Evolutionary conservation across 192 early-diverging fungal species (phyloP), one percentile per base, ranked within the genome.

Genomic region (Backusella parvicylindrica): DNA sequence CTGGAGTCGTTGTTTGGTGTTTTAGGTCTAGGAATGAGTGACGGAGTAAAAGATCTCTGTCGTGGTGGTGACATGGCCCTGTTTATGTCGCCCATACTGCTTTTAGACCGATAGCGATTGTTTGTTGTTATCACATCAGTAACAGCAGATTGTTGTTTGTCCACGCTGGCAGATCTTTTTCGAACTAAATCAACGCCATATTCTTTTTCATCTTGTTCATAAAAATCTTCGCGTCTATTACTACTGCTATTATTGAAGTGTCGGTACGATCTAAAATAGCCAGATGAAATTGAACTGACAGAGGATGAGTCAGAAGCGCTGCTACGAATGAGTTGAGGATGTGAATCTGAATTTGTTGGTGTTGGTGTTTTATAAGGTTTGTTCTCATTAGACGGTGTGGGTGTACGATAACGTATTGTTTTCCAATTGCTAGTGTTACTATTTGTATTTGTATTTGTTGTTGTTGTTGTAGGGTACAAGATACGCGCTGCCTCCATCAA

Each of bases 11-110:
- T 28, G 16, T 65, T 53, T 26, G 80, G 80, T 0, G 81, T 82
- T 36, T 76, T 82, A 9, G 81, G 74, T 41, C 81, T 32, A 9
- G 81, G 81, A 47, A 82, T 82, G 47, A 82, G 30, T 15, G 81
- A 82, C 16, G 81, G 81, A 7, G 79, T 81, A 28, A 43, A 72
- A n/a, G 71, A 68, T 26, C 75, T 65, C 2, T 65, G 71, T 12
- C 35, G 21, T 32, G 77, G 65, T 47, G 77, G 43, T 56, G 76
- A 64, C 26, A 70, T 30, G 2, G 32, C 64, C 5, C 77, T 64
- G 15, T 49, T 63, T 47, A 41, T 32, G 12, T 43, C 5, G 6
- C 72, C 63, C 63, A 73, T 73, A 66, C 77, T 78, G 23, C 71
- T 73, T 49, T 78, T 78, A n/a, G 77, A 71, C 43, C 77, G 65